These are phyloP conservation scores for Dicorynia guianensis DNA, from an alignment of 306 rosid genomes.

Conservation along the genomic window DNA sequence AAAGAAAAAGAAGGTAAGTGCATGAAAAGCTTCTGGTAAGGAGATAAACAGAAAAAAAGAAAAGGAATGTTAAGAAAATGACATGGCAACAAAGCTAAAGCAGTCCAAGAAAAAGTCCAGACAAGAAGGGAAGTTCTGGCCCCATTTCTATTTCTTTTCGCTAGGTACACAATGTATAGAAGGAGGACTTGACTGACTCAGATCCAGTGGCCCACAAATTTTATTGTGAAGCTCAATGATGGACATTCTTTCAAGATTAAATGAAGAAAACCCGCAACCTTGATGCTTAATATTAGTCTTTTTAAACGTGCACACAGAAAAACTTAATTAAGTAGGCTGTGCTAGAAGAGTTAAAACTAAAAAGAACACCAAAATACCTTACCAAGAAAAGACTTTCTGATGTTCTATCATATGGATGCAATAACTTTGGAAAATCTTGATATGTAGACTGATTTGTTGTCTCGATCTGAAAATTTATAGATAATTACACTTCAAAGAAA, in stretches of 20 bases:
- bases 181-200: constrained; percentile 36
- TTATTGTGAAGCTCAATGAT: constrained; percentile 29
- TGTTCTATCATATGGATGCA: constrained; percentile 90
- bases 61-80: constrained; percentile 15
- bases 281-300: constrained; percentile 27
- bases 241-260: not conserved
- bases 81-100: constrained; percentile 30
- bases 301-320: constrained; percentile 4
- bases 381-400: constrained; percentile 90
- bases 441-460: constrained; percentile 49
- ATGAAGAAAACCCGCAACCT: constrained; percentile 34
- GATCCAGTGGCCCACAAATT: constrained; percentile 12
- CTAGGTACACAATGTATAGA: constrained; percentile 25
- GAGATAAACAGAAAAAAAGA: constrained; percentile 16
- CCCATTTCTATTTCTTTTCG: constrained; percentile 29
- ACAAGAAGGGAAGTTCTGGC: constrained; percentile 29
- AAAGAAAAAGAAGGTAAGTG: constrained; percentile 40
- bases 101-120: constrained; percentile 27
- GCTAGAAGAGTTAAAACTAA: constrained; percentile 28
- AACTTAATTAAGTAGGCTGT: not conserved
- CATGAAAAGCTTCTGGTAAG: constrained; percentile 11
- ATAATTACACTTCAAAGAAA: constrained; percentile 26
- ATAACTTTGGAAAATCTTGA: constrained; percentile 74
- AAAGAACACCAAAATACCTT: constrained; percentile 49
- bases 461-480: constrained; percentile 68